Base-by-base conservation (phyloP, 495 filamentous ascomycete species). In the Beverwykella pulmonaria region DNA sequence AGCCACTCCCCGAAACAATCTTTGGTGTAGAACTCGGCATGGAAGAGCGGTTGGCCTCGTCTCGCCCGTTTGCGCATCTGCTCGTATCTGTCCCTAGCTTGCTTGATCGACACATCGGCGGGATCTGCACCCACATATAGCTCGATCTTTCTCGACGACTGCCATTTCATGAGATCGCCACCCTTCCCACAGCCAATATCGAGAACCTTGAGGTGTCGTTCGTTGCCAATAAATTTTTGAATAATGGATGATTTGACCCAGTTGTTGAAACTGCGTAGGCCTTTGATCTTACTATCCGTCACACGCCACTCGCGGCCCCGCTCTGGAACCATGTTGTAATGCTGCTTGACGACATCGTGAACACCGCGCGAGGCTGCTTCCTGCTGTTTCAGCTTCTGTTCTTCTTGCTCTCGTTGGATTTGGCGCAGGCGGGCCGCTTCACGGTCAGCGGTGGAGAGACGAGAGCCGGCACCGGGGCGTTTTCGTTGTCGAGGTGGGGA, bases 161-260 rank as follows among this genome's bases (percentile, higher is more conserved):
- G 90, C 94, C 94, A 98, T 77, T 98, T 98, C 50, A 88, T 87
- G 50, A 98, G 77, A 76, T 98, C 94, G 26, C 94, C 94, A 10
- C 94, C 94, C 77, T 98, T 98, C 23, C 94, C 94, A 76, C 94
- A 98, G 26, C 95, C 94, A 72, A 98, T 84, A 71, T 98, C 94
- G 46, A 98, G 82, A 22, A 98, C 91, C 7, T 91, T 79, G 23
- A 97, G 60, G 78, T 80, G 10, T 47, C 89, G 86, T 75, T 96
- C 92, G 54, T 88, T 87, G 0, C 91, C 92, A 1, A 91, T 91
- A 77, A 97, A 98, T 74, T 97, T 98, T 74, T 97, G 92, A 68
- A 98, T 97, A 61, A 97, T 83, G 15, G 89, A 92, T 75, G 91
- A 95, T 82, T 98, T 98, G 75, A 98, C 84, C 94, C 94, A 98